Conservation (phyloP, 2,329 filamentous ascomycete species). For the Chaetoscypha palmicola region DNA sequence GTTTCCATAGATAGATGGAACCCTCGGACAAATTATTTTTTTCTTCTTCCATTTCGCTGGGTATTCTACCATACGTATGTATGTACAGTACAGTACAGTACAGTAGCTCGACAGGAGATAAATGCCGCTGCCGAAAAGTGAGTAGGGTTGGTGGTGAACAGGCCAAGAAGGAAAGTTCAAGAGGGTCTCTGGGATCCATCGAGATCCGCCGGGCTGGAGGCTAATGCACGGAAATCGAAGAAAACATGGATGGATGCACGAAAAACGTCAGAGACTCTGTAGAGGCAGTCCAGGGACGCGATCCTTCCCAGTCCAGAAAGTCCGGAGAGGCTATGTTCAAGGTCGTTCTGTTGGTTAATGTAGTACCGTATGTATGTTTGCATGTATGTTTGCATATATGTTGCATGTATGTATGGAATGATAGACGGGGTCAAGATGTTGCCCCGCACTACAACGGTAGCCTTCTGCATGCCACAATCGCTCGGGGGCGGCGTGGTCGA, state of each 20-base stretch:
- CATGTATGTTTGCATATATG: too few species aligned
- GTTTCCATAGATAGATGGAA: constrained; percentile 14
- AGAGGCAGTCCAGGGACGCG: constrained; percentile 22
- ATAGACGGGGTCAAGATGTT: constrained; percentile 1
- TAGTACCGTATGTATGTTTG: too few species aligned
- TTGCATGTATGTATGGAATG: neutral
- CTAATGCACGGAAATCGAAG: constrained; percentile 30
- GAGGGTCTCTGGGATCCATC: constrained; percentile 14
- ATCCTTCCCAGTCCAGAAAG: constrained; percentile 14
- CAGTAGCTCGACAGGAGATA: too few species aligned
- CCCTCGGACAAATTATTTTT: constrained; percentile 23
- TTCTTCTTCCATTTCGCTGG: too few species aligned
- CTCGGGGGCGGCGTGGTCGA: constrained; percentile 22
- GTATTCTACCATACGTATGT: too few species aligned
- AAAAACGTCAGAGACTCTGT: constrained; percentile 25
- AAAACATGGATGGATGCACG: constrained; percentile 22
- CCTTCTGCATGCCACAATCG: constrained; percentile 21
- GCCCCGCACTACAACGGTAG: constrained; percentile 30
- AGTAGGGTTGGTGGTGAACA: constrained; percentile 13
- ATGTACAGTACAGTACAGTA: too few species aligned
- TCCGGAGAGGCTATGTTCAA: neutral
- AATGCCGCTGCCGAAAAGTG: constrained; percentile 19
- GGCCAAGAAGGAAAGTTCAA: constrained; percentile 9
- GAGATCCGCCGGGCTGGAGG: constrained; percentile 28
- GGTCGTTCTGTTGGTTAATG: neutral